These are phyloP conservation scores for Pachysandra terminalis DNA, from an alignment of 164 flowering plant genomes.

Conservation along the genomic window DNA sequence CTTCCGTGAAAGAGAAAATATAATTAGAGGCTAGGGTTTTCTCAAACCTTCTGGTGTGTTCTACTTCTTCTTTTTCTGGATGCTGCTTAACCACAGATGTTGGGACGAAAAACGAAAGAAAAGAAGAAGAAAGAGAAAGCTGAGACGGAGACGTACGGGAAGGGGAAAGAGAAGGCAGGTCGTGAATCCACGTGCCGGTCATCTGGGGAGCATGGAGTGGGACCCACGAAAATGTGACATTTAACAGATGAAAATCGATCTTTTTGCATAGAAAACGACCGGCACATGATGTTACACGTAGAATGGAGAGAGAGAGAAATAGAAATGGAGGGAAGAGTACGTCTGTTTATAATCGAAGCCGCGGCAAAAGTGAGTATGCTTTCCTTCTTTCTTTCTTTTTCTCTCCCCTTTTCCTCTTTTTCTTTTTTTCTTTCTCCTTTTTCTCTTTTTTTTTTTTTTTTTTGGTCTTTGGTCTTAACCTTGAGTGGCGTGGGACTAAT, in stretches of 20 bases:
- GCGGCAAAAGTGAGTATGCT: not conserved
- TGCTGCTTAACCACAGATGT: not conserved
- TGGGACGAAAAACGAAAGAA: not conserved
- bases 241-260: too few species aligned
- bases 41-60: not conserved
- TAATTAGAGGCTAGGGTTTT: not conserved
- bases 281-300: not conserved
- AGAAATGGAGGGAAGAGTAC: not conserved
- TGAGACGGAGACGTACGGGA: not conserved
- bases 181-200: conserved; percentile 4
- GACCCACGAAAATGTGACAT: not conserved
- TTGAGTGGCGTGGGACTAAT: too few species aligned
- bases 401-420: too few species aligned
- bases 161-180: too few species aligned
- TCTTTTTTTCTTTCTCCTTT: too few species aligned
- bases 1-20: too few species aligned
- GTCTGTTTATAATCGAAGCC: not conserved
- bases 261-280: too few species aligned
- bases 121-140: too few species aligned
- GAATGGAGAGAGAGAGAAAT: not conserved
- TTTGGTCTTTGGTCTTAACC: too few species aligned
- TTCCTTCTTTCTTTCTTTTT: too few species aligned
- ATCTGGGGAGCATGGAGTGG: not conserved
- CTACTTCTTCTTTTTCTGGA: not conserved
- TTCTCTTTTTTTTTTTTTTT: too few species aligned